Evolutionary conservation across 129 eudicot species (phyloP).

Genomic region (Chrysanthemum seticuspe): DNA sequence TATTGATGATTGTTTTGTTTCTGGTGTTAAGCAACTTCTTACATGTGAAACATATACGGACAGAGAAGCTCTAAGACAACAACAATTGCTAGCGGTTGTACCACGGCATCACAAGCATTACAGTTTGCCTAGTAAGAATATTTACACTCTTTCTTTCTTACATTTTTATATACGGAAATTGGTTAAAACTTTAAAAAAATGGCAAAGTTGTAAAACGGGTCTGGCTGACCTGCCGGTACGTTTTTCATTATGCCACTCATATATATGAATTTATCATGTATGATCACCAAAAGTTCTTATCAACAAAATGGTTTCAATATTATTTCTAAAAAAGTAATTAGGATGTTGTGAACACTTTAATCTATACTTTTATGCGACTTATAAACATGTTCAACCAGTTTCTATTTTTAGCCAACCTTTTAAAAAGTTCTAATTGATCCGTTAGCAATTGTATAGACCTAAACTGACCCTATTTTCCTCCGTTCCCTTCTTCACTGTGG

Average conservation of each 20-base stretch:
- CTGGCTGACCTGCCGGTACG: neutral
- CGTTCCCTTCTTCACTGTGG: neutral
- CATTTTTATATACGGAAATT: conserved; percentile 1
- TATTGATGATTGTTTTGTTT: conserved; percentile 20
- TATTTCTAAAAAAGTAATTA: neutral
- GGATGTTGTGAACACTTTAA: neutral
- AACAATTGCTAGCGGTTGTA: conserved; percentile 77
- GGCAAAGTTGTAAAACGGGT: neutral
- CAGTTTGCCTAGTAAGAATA: conserved; percentile 81
- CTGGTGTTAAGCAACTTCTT: conserved; percentile 61
- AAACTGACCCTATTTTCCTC: neutral
- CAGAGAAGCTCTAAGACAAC: conserved; percentile 95
- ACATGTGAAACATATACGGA: conserved; percentile 92
- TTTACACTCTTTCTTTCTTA: neutral
- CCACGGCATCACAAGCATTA: conserved; percentile 98
- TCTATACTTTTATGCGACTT: neutral
- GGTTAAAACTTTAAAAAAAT: neutral
- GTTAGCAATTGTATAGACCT: neutral
- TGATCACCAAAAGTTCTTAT: neutral
- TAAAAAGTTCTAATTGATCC: neutral
- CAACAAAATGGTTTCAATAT: neutral
- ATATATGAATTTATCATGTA: neutral
- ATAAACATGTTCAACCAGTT: neutral
- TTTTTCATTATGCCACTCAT: neutral
- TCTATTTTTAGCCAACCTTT: neutral